Evolutionary conservation across 2,329 filamentous ascomycete genomes (phyloP), one percentile per base, ranked within the genome.

Genomic region (Alternaria conjuncta): DNA sequence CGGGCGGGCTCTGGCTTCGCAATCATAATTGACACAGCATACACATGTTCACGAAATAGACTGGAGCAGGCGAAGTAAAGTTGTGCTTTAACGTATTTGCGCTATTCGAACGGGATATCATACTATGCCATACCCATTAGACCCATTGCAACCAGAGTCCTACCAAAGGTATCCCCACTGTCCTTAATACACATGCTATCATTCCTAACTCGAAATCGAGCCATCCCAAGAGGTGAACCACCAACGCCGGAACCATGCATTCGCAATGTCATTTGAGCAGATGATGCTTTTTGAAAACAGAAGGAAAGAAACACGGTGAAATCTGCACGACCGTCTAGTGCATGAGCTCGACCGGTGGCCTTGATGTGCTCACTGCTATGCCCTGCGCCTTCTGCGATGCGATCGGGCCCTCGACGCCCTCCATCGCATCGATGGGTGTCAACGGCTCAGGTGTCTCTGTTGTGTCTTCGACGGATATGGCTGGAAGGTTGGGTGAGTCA

Each of bases 391-490:
- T 79, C 36, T 77, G 72, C 18, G 71, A 69, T 26, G 73, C 68
- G 21, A 79, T 80, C 6, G 78, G 72, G 18, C 76, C 77, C 59
- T 80, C 78, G 7, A 80, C 57, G 4, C 76, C 78, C 50, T 79
- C 78, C 67, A 67, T 78, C 20, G 56, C 78, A 53, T 85, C 85
- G 61, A 83, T 79, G 28, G 86, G 85, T 41, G 81, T 83, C 61
- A 84, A 70, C n/a, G 80, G 78, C n/a, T 80, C 82, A 3, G 83
- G 81, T 26, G 75, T 81, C 30, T 78, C 80, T 3, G 82, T 87
- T 12, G 85, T 88, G 76, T 90, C 88, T 75, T 89, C 87, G 3
- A 90, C 87, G 72, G 87, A 86, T 41, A 90, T 89, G 2, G 87
- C 87, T 2, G 88, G 88, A 43, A 90, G 76, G 66, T 84, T 81